Evolutionary conservation across 2,329 filamentous ascomycete species (phyloP).

Genomic region (Rutstroemia sp.): DNA sequence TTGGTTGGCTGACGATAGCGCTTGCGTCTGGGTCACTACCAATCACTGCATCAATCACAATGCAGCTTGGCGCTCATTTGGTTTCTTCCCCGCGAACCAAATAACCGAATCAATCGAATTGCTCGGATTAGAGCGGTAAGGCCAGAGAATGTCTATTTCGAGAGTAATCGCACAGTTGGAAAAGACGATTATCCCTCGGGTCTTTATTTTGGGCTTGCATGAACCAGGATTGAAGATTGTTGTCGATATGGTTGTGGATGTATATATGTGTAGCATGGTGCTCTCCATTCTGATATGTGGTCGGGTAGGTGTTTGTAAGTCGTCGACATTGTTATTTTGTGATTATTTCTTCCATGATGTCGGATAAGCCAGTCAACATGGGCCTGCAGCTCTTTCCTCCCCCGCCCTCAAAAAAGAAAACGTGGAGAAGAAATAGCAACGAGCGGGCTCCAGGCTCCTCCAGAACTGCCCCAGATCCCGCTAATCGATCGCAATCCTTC

Average conservation of each 20-base stretch:
- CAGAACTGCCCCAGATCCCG: slow-evolving; percentile 18
- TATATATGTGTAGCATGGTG: slow-evolving; percentile 8
- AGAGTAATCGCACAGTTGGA: background rate
- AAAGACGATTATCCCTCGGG: background rate
- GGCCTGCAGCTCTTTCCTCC: slow-evolving; percentile 29
- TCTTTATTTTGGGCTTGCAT: slow-evolving; percentile 10
- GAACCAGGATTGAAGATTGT: background rate
- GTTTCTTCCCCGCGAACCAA: slow-evolving; percentile 8
- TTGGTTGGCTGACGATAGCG: slow-evolving; percentile 7
- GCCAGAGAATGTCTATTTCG: slow-evolving; percentile 7
- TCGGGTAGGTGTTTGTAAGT: background rate
- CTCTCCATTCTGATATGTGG: background rate
- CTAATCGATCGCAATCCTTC: slow-evolving; percentile 17
- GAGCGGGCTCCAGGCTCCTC: slow-evolving; percentile 20
- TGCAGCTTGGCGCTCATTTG: slow-evolving; percentile 10
- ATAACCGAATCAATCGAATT: slow-evolving; percentile 1
- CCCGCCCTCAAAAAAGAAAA: slow-evolving; percentile 22
- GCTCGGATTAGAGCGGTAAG: background rate
- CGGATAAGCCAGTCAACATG: slow-evolving; percentile 22
- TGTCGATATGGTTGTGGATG: background rate
- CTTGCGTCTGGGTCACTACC: background rate
- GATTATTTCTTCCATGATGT: slow-evolving; percentile 16
- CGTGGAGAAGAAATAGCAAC: slow-evolving; percentile 24
- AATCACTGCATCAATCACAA: slow-evolving; percentile 5
- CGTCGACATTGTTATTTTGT: slow-evolving; percentile 2